Conservation (phyloP, 768 basidiomycete genomes). For the Amanita subjunquillea region DNA sequence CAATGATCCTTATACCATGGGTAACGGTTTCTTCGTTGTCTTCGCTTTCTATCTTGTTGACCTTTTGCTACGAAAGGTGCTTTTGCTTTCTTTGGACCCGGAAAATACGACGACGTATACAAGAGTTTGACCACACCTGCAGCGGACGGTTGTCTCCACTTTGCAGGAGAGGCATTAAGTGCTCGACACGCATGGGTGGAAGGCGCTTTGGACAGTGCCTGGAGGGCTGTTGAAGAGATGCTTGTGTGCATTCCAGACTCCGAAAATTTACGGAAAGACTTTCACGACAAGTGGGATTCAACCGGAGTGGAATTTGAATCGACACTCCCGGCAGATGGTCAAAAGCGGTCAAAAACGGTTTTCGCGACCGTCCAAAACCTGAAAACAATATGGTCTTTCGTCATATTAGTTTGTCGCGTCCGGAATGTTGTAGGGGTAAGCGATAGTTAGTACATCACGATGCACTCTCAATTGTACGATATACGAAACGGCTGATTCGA, state of each 20-base stretch:
- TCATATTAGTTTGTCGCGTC: not conserved
- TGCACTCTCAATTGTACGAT: no score
- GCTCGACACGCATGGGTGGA: slow-evolving; percentile 21
- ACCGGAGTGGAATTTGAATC: not conserved
- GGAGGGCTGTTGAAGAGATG: slow-evolving; percentile 12
- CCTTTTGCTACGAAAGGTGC: slow-evolving; percentile 14
- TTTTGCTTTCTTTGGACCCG: slow-evolving; percentile 23
- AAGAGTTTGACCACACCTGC: slow-evolving; percentile 12
- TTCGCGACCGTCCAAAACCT: not conserved
- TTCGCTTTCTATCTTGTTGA: not conserved
- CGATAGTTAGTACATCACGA: no score
- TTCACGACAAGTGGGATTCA: not conserved
- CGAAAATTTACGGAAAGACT: no score
- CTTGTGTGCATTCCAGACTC: not conserved
- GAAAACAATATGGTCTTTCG: not conserved
- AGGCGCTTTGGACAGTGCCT: slow-evolving; percentile 14
- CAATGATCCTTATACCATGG: not conserved
- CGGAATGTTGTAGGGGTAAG: not conserved
- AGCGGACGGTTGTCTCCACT: slow-evolving; percentile 16
- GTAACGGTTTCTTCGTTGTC: not conserved
- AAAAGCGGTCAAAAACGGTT: not conserved
- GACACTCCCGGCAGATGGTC: not conserved
- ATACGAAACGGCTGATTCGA: no score
- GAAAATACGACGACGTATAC: slow-evolving; percentile 20
- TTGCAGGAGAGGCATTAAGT: slow-evolving; percentile 26